Evolutionary conservation across 2,329 filamentous ascomycete species (phyloP).

Genomic region (Cytospora piceicola): DNA sequence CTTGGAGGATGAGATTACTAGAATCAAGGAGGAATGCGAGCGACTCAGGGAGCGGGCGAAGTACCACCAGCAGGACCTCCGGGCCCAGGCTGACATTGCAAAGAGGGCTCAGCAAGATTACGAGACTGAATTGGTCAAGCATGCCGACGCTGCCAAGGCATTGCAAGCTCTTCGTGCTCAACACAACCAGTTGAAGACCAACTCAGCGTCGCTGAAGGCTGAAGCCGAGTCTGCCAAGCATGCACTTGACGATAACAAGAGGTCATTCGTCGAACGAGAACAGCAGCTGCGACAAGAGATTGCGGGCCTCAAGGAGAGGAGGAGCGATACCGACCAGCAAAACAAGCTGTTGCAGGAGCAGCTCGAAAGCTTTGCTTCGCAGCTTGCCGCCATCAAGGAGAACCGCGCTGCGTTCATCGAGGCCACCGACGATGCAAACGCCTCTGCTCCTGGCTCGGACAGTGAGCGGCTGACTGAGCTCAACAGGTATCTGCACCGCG

Average conservation of each 20-base stretch:
- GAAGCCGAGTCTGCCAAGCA: slow-evolving; percentile 87
- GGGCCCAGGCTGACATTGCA: slow-evolving; percentile 91
- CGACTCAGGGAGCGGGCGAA: slow-evolving; percentile 78
- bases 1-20: slow-evolving; percentile 76
- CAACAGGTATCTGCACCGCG: slow-evolving; percentile 86
- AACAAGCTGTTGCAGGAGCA: slow-evolving; percentile 91
- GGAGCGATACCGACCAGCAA: slow-evolving; percentile 84
- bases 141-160: slow-evolving; percentile 89
- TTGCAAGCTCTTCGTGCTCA: slow-evolving; percentile 80
- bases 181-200: slow-evolving; percentile 79
- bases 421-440: slow-evolving; percentile 57
- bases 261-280: slow-evolving; percentile 84
- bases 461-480: slow-evolving; percentile 84
- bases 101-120: slow-evolving; percentile 93
- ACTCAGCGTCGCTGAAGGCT: slow-evolving; percentile 73
- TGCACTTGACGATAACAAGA: slow-evolving; percentile 76
- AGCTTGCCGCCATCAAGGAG: slow-evolving; percentile 80
- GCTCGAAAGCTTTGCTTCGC: slow-evolving; percentile 78
- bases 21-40: slow-evolving; percentile 83
- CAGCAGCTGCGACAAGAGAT: slow-evolving; percentile 85
- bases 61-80: slow-evolving; percentile 88
- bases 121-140: slow-evolving; percentile 90
- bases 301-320: slow-evolving; percentile 73
- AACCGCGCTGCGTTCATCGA: slow-evolving; percentile 62
- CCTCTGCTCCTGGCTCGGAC: slow-evolving; percentile 59